Evolutionary conservation across 148 eudicot genomes (phyloP), one percentile per base, ranked within the genome.

Genomic region (Silene conica): DNA sequence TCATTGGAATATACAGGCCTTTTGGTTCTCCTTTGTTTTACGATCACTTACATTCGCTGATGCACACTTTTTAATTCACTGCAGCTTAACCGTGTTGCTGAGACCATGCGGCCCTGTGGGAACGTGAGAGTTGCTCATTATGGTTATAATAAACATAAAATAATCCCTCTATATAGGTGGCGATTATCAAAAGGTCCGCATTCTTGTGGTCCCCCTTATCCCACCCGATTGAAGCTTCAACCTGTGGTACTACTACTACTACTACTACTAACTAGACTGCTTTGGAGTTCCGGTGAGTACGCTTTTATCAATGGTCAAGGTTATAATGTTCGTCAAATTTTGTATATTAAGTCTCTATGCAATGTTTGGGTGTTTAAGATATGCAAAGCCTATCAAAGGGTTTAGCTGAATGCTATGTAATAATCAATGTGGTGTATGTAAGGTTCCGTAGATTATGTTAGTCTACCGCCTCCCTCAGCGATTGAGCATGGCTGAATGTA

Each of bases 81-180:
- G 74, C 79, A 70, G 74, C 63, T 61, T 76, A 76, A 73, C 45
- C 34, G 34, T 12, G 38, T 54, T 64, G 15, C 19, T 28, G 6
- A 16, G 13, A 15, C n/a, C 28, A 22, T 31, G 31, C 52, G 70
- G 73, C 23, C 28, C 54, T n/a, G 13, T 26, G 74, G 61, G 28
- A 48, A 22, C 6, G 20, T 46, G 73, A 69, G 52, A 62, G 14
- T 12, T 41, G 70, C 43, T 38, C 43, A 38, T 6, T 38, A 38
- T 7, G 43, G 43, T 38, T 38, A 38, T 38, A 38, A 38, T 38
- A 38, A 38, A 38, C 9, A 46, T 73, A 69, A 62, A 52, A 28
- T 38, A 60, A 22, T 55, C 62, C 38, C 41, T 12, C 50, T 9
- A 10, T 45, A 2, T 31, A 31, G 34, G 34, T 31, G 34, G 34